Evolutionary conservation across 257 asterid species (phyloP).

Genomic region (Solanum pennellii): DNA sequence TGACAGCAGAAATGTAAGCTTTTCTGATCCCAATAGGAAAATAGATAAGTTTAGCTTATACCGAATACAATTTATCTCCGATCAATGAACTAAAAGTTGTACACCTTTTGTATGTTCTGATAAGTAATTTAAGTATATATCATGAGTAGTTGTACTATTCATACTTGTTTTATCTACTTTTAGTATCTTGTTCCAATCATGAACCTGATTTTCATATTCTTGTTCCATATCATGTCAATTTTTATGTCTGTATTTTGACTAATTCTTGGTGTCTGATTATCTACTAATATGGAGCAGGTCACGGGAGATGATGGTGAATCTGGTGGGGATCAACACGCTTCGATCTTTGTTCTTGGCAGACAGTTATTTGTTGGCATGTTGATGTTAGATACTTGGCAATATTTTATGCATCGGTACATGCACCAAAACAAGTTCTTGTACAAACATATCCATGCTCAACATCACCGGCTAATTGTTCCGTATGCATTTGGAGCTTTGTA

Average conservation of each 20-base stretch:
- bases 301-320: conserved; percentile 48
- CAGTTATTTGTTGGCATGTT: conserved; percentile 63
- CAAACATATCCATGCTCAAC: conserved; percentile 79
- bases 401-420: conserved; percentile 90
- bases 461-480: conserved; percentile 79
- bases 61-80: background rate
- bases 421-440: conserved; percentile 88
- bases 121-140: background rate
- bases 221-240: background rate
- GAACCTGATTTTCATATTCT: background rate
- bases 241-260: background rate
- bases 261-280: background rate
- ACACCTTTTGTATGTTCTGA: background rate
- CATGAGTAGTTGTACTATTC: background rate
- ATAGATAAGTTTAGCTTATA: background rate
- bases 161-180: background rate
- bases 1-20: too few relatives aligned
- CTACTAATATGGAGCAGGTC: conserved; percentile 30
- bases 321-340: conserved; percentile 21
- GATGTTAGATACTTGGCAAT: conserved; percentile 86
- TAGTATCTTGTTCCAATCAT: background rate
- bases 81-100: background rate
- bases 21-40: background rate
- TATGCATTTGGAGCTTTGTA: conserved; percentile 87
- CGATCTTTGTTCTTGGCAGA: conserved; percentile 40